These are phyloP conservation scores for Sarocladium kiliense DNA, from an alignment of 2,329 filamentous ascomycete species.

Conservation along the genomic window DNA sequence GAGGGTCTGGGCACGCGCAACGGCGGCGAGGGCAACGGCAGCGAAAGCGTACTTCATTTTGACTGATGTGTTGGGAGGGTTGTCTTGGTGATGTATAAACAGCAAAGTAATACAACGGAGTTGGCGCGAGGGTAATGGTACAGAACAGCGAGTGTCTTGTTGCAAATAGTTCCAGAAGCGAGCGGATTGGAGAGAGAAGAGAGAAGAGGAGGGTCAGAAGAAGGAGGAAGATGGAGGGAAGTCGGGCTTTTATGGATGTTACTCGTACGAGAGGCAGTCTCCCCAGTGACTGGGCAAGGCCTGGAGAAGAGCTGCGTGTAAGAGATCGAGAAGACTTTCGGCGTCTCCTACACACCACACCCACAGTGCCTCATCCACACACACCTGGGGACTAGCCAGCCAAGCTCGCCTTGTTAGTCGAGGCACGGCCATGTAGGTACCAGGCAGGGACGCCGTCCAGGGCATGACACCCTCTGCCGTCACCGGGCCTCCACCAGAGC, in stretches of 20 bases:
- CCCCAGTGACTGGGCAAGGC: too few species aligned
- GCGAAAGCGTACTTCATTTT: slow-evolving; percentile 35
- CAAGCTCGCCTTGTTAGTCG: neutral
- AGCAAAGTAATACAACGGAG: slow-evolving; percentile 8
- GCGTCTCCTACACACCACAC: neutral
- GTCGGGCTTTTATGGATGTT: slow-evolving; percentile 6
- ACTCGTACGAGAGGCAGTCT: neutral
- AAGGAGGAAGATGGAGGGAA: neutral
- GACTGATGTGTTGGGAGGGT: slow-evolving; percentile 14
- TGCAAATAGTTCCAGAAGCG: slow-evolving; percentile 1
- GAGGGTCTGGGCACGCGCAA: slow-evolving; percentile 28
- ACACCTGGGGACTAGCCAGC: neutral
- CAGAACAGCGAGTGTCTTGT: slow-evolving; percentile 12
- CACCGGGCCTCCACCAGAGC: neutral
- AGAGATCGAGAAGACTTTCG: slow-evolving; percentile 1
- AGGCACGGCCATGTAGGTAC: slow-evolving; percentile 1
- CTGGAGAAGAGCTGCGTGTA: neutral
- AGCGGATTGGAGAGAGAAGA: slow-evolving; percentile 10
- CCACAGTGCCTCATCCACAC: neutral
- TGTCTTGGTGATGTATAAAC: slow-evolving; percentile 13
- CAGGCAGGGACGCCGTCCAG: neutral
- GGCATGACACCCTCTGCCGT: slow-evolving; percentile 4
- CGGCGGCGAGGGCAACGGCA: slow-evolving; percentile 27
- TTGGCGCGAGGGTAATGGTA: slow-evolving; percentile 1
- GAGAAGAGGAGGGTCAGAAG: neutral